Evolutionary conservation across 2,329 filamentous ascomycete genomes (phyloP).

Genomic region (Neoascochyta sp.): DNA sequence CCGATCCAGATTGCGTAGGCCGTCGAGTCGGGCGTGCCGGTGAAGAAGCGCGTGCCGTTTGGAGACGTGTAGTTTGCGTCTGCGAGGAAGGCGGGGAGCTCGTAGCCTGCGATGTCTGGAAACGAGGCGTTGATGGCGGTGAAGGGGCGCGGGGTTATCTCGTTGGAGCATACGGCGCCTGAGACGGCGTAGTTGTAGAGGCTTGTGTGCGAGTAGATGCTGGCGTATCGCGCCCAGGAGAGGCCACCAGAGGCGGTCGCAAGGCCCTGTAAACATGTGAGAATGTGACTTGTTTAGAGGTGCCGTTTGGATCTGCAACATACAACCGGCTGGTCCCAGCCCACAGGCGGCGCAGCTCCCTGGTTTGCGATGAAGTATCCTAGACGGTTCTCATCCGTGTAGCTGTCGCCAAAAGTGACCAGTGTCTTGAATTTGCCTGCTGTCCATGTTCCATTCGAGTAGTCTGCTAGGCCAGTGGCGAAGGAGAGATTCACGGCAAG

Average conservation of each 20-base stretch:
- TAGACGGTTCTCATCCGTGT: constrained; percentile 68
- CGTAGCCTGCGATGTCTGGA: constrained; percentile 52
- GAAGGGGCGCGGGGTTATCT: constrained; percentile 58
- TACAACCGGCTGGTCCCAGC: constrained; percentile 51
- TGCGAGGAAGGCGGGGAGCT: constrained; percentile 47
- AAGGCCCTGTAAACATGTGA: constrained; percentile 36
- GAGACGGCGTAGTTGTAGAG: constrained; percentile 67
- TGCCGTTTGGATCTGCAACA: background rate
- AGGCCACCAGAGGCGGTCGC: constrained; percentile 62
- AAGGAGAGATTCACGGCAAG: constrained; percentile 21
- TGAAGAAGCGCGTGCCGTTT: constrained; percentile 44
- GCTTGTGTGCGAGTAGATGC: constrained; percentile 54
- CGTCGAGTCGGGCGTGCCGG: constrained; percentile 54
- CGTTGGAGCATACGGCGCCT: constrained; percentile 69
- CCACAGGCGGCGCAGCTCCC: constrained; percentile 60
- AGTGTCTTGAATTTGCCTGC: constrained; percentile 57
- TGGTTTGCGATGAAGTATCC: constrained; percentile 57
- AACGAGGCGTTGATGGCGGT: constrained; percentile 52
- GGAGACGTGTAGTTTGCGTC: constrained; percentile 36
- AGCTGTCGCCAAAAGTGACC: constrained; percentile 71
- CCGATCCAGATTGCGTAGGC: constrained; percentile 78
- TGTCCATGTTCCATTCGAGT: constrained; percentile 29
- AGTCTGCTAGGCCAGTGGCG: constrained; percentile 11
- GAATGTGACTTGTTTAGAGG: background rate
- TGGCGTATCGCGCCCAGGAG: constrained; percentile 66